A percentile compares a stretch with the other conserved stretches of the same genome.
Evolutionary conservation across 352 stramenopile genomes (phyloP).

Genomic region (Phytopythium mirpurense): DNA sequence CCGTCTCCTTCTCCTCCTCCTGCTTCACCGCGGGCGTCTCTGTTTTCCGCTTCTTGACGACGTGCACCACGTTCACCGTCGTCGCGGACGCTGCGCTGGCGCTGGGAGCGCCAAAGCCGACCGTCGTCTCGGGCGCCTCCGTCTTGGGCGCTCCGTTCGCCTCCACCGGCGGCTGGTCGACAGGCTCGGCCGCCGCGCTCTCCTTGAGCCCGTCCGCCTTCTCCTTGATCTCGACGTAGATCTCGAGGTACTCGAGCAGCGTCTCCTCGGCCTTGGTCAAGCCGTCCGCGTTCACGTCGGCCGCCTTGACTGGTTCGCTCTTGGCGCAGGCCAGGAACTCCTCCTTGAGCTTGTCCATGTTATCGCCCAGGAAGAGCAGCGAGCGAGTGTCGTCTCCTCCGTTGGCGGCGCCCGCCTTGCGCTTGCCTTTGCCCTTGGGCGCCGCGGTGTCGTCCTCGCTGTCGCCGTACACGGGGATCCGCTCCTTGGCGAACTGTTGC

Average conservation of each 20-base stretch:
- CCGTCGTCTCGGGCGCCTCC: slow-evolving; percentile 45
- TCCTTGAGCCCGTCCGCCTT: slow-evolving; percentile 26
- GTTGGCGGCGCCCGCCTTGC: slow-evolving; percentile 25
- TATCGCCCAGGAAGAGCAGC: slow-evolving; percentile 45
- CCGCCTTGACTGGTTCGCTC: slow-evolving; percentile 27
- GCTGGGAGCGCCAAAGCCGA: slow-evolving; percentile 50
- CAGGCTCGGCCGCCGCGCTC: slow-evolving; percentile 14
- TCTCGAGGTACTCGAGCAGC: slow-evolving; percentile 79
- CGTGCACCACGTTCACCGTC: slow-evolving; percentile 62
- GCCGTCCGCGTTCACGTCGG: slow-evolving; percentile 42
- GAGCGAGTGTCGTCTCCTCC: slow-evolving; percentile 10
- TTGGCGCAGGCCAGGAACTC: slow-evolving; percentile 53
- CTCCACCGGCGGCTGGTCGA: slow-evolving; percentile 2
- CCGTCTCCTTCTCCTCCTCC: slow-evolving; percentile 7
- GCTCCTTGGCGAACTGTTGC: slow-evolving; percentile 40
- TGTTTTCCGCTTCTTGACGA: slow-evolving; percentile 65
- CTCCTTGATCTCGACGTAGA: slow-evolving; percentile 74
- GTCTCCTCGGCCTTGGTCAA: slow-evolving; percentile 22
- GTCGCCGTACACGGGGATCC: slow-evolving; percentile 49
- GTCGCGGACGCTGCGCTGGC: slow-evolving; percentile 11
- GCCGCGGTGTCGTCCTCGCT: slow-evolving; percentile 4
- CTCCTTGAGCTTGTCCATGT: slow-evolving; percentile 44
- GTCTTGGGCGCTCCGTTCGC: background rate
- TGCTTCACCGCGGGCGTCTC: slow-evolving; percentile 3
- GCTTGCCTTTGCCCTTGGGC: slow-evolving; percentile 67